Base-by-base conservation (phyloP, 2,329 filamentous ascomycete species). In the Diatrype stigma region DNA sequence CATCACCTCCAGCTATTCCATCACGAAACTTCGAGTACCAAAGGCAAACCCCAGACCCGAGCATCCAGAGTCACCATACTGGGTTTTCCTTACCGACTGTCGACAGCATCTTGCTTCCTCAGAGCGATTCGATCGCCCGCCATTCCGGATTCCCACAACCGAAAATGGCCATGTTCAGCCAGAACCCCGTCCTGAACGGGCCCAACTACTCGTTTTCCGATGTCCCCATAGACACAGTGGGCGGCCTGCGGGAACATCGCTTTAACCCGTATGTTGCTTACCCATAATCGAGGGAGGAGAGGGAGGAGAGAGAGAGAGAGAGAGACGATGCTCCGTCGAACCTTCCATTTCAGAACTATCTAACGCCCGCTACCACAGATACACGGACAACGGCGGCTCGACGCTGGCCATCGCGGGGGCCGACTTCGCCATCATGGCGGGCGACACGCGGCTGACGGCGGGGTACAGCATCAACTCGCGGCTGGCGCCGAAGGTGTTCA, bases 391-490 rank as follows among this genome's bases (percentile, higher is more conserved):
- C 70, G 94, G 94, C 62, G 94, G 94, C 62, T 96, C 91, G 54
- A 97, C 94, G 49, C 84, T 99, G 51, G 94, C 91, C 66, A 97
- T 99, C 71, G 87, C 90, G 37, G 94, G 95, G 62, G 85, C 85
- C 67, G 89, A 95, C 77, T 99, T 97, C 78, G 85, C 91, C 67
- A 95, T 99, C 75, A 85, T 99, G 70, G 94, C 94, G 42, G 94
- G 95, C 73, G 94, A 99, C 77, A 99, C 94, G 63, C 89, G 94
- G 69, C 90, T 90, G 67, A 96, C 92, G 50, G 88, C 89, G 58
- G 94, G 95, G 68, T 99, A 96, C 84, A 96, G 88, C 80, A 99
- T 99, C 86, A 96, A 99, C 84, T 92, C 92, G 53, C 89, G 94
- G 65, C 93, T 89, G 78, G 83, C 87, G 53, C 94, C 94, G 51